A percentile compares a stretch with the other conserved stretches of the same genome.
Evolutionary conservation across 345 rosid genomes (phyloP).

Genomic region (Corchorus olitorius): DNA sequence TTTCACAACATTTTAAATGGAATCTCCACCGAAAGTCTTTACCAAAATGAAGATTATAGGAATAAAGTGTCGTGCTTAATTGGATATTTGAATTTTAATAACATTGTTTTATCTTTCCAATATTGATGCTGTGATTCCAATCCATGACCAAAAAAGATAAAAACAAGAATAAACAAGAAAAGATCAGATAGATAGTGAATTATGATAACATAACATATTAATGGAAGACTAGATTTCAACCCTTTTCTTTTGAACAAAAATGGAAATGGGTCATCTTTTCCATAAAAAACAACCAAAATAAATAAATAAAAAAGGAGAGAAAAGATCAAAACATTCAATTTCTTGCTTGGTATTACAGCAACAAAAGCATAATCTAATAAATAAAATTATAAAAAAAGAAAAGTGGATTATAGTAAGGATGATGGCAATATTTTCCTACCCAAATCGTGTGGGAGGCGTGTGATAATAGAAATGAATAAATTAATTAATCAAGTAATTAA

Average conservation of each 20-base stretch:
- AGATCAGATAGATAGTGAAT: background rate
- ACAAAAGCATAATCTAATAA: background rate
- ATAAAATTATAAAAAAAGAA: too few relatives aligned
- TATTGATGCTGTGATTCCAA: background rate
- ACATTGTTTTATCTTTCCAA: background rate
- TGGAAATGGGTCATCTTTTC: background rate
- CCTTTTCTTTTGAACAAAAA: background rate
- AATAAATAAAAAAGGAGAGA: background rate
- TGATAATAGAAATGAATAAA: background rate
- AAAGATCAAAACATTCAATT: background rate
- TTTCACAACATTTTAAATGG: too few relatives aligned
- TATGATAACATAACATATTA: background rate
- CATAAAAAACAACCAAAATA: background rate
- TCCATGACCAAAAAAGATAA: background rate
- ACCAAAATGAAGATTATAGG: too few relatives aligned
- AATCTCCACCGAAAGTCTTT: too few relatives aligned
- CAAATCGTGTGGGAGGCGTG: constrained; percentile 19
- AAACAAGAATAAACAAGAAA: background rate
- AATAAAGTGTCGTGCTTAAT: background rate
- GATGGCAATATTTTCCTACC: constrained; percentile 23
- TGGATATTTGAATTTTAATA: background rate
- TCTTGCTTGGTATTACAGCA: constrained; percentile 12
- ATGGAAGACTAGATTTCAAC: constrained; percentile 6
- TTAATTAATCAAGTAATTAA: background rate
- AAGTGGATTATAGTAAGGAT: constrained; percentile 3